Base-by-base conservation (phyloP, 805 yeast genomes). In the Ogataea kodamae region DNA sequence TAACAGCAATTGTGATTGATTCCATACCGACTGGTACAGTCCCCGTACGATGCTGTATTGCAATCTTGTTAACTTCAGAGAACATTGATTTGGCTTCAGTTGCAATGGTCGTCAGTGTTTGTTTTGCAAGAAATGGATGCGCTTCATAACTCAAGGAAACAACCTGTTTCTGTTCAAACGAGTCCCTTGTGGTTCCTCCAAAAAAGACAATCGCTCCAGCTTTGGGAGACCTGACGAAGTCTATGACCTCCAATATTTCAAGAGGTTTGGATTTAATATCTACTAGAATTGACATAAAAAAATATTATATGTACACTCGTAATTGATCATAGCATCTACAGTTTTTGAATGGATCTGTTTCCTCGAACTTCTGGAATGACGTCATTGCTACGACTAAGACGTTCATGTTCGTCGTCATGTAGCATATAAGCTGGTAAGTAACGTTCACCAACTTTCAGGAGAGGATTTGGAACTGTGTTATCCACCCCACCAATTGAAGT, bases 401-500 rank as follows among this genome's bases (percentile, higher is more conserved):
- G 59, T 52, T 81, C 90, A 45, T 72, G 70, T 3, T 73, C 71
- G 40, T 77, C 76, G 33, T 79, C 82, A 6, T 49, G 69, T 22
- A 86, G 72, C 62, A 61, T 60, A 52, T 72, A 78, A 2, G 84
- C 82, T 1, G 81, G 82, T 34, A 52, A 46, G 40, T 63, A 74
- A 3, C 9, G 16, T 7, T 20, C 35, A 3, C 29, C 30, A 3
- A 35, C 28, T 17, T 47, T 49, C 30, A 83, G 55, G 35, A 62
- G 67, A 9, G 95, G 95, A 54, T 92, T 92, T 20, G 73, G 76
- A 2, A 70, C 49, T 0, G 98, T 90, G 25, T 76, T 72, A 35
- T 72, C 62, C 1, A 76, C 62, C 0, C 95, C 92, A 3, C 98
- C 98, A 12, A 92, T 59, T 1, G 96, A 85, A 1, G 98, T 89